Evolutionary conservation across 129 eudicot species (phyloP).

Genomic region (Flaveria linearis): DNA sequence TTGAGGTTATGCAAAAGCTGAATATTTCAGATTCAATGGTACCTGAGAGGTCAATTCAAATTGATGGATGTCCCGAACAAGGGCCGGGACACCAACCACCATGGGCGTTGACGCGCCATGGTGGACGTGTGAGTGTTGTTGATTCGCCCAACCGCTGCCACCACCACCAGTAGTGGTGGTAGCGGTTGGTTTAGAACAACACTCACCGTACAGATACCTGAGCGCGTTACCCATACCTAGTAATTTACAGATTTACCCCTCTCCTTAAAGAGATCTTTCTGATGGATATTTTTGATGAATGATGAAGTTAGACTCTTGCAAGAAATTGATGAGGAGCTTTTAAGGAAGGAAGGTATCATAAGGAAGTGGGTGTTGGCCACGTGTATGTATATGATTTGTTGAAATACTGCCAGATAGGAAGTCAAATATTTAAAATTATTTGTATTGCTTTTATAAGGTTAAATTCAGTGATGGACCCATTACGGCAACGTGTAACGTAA

Average conservation of each 20-base stretch:
- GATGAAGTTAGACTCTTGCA: not conserved
- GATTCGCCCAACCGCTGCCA: constrained; percentile 35
- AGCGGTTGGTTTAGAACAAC: constrained; percentile 50
- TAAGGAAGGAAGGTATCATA: constrained; percentile 31
- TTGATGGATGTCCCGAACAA: constrained; percentile 73
- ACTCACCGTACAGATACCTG: constrained; percentile 60
- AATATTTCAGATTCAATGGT: not conserved
- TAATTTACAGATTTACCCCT: constrained; percentile 27
- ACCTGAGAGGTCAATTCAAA: constrained; percentile 87
- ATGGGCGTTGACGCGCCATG: constrained; percentile 49
- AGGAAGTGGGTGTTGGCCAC: constrained; percentile 17
- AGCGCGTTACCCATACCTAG: constrained; percentile 73
- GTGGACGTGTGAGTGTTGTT: constrained; percentile 42
- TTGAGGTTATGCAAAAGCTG: not conserved
- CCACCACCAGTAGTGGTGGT: constrained; percentile 32
- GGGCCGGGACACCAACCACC: constrained; percentile 56
- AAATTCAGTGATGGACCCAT: constrained; percentile 17
- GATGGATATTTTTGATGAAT: not conserved
- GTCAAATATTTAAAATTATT: too few relatives aligned
- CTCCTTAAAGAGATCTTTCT: not conserved
- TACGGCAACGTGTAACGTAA: constrained; percentile 31
- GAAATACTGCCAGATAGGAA: not conserved
- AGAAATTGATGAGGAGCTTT: constrained; percentile 13
- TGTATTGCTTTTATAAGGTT: not conserved
- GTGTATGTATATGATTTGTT: constrained; percentile 30